Base-by-base conservation (phyloP, 305 asterid species). In the Ilex paraguariensis region DNA sequence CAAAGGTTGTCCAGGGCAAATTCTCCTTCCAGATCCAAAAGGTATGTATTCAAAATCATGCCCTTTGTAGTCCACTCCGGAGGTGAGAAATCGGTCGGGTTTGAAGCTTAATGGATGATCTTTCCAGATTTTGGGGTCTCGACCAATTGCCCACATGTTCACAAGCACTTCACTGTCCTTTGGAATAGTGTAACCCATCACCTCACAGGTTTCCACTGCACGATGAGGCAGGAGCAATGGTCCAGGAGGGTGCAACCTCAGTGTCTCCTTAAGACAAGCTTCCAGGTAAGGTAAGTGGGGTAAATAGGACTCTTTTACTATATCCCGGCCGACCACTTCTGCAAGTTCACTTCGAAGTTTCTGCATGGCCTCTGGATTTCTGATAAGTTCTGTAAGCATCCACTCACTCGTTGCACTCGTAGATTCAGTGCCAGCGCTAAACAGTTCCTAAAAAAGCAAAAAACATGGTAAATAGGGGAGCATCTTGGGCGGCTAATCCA, bases 1-100 rank as follows among this genome's bases (percentile, higher is more conserved):
- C 60, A 71, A 51, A 10, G 62, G 33, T 30, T 58, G 16, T n/a
- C 80, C 78, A 4, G 85, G 79, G 45, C 85, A 77, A 58, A 74
- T 80, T 64, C 82, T 77, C 49, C 56, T 58, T n/a, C 82, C 82
- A 0, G 67, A 63, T 0, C 82, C 46, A 32, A 80, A 80, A 0
- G 82, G 77, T 49, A 77, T 36, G 17, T n/a, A 69, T 0, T 57
- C 64, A 28, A 71, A 80, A 52, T 71, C 53, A 0, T 57, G 21
- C 5, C 78, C 78, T 3, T 12, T 61, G 9, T 44, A 76, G 10
- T 66, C 73, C 10, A 71, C 7, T 0, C 28, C 45, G 0, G 78
- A 60, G n/a, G 59, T 21, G 2, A 80, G 54, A 61, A 80, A 80
- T 5, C 77, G 56, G 46, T 69, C 75, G 0, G 81, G 81, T 10